phyloP scores from a whole-genome alignment of 208 protist species.

The Leishmania mexicana region DNA sequence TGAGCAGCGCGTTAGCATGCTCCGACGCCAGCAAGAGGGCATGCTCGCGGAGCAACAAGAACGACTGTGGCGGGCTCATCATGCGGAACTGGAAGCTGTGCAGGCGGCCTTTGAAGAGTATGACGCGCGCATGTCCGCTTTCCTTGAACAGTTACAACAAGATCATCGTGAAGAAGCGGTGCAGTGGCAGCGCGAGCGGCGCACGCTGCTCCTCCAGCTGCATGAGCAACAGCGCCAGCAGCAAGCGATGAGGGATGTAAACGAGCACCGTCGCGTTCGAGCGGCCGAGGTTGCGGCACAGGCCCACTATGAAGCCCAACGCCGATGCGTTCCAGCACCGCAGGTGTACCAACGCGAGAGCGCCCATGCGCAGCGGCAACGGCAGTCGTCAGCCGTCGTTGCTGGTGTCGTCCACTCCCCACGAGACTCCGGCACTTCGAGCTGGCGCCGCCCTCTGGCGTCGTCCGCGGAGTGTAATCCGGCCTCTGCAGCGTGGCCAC shows the following conservation, averaged over 20 bases:
- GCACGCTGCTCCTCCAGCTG: conserved; percentile 36
- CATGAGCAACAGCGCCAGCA: conserved; percentile 17
- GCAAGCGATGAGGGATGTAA: not conserved
- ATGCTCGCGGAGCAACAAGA: conserved; percentile 36
- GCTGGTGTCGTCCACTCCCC: not conserved
- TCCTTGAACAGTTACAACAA: conserved; percentile 39
- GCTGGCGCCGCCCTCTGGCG: not conserved
- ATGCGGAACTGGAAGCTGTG: conserved; percentile 40
- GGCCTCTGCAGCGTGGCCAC: not conserved
- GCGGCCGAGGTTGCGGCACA: conserved; percentile 11
- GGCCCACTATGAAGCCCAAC: conserved; percentile 3
- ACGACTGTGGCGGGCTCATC: conserved; percentile 37
- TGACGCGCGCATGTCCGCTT: conserved; percentile 43
- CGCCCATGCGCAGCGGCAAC: not conserved
- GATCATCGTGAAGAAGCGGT: conserved; percentile 37
- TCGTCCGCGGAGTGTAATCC: not conserved
- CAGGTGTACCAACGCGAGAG: not conserved
- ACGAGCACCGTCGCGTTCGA: not conserved
- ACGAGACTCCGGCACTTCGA: not conserved
- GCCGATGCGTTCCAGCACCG: not conserved
- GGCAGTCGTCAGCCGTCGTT: not conserved
- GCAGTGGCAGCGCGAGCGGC: conserved; percentile 43
- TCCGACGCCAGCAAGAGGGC: conserved; percentile 22
- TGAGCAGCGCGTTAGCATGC: conserved; percentile 5
- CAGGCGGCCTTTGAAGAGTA: conserved; percentile 57